Evolutionary conservation across 106 monocot species (phyloP).

Genomic region (Dendrobium chrysotoxum): DNA sequence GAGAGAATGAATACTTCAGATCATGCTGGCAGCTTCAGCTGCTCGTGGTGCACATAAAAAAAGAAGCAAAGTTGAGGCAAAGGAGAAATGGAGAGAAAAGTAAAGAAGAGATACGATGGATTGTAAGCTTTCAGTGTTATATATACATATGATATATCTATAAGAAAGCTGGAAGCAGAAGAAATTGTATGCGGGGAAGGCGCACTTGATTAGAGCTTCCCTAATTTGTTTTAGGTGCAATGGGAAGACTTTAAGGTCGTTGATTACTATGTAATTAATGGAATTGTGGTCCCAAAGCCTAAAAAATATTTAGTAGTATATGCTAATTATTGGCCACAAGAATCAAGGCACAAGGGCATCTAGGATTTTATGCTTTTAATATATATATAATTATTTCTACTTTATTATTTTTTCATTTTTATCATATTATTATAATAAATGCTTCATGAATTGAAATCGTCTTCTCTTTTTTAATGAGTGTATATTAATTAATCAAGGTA

Average conservation of each 20-base stretch:
- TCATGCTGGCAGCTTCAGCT: conserved; percentile 99
- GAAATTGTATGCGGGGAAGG: too few relatives aligned
- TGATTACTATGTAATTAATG: background rate
- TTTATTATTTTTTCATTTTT: background rate
- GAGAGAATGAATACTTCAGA: conserved; percentile 33
- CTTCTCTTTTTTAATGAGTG: too few relatives aligned
- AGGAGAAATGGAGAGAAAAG: background rate
- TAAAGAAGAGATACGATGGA: too few relatives aligned
- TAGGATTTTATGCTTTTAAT: background rate
- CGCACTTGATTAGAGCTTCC: too few relatives aligned
- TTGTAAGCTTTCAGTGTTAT: background rate
- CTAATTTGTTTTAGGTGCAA: background rate
- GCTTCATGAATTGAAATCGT: too few relatives aligned
- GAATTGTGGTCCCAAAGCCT: background rate
- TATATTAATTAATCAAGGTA: too few relatives aligned
- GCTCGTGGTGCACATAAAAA: conserved; percentile 55
- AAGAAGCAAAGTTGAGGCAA: background rate
- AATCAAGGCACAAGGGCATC: conserved; percentile 2
- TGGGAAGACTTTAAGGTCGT: background rate
- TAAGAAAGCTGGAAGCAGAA: too few relatives aligned
- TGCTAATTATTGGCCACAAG: background rate
- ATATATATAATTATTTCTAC: background rate
- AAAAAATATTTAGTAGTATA: background rate
- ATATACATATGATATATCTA: background rate
- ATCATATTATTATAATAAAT: too few relatives aligned